phyloP scores from a whole-genome alignment of 2,329 filamentous ascomycete species.

The Fusarium sororula region DNA sequence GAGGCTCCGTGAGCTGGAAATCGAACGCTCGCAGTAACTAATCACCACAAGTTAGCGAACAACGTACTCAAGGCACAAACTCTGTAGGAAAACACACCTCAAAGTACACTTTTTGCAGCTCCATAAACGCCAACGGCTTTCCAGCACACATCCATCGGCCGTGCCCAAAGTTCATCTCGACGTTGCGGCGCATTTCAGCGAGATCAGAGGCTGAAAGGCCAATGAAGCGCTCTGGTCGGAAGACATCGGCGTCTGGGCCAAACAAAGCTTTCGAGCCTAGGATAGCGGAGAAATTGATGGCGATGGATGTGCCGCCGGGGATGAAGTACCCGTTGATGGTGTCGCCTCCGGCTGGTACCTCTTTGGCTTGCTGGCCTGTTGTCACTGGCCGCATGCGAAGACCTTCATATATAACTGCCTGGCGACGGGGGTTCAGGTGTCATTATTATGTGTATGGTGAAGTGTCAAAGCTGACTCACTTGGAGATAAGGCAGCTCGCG shows the following conservation, averaged over 20 bases:
- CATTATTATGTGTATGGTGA: rapidly evolving
- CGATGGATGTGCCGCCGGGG: not conserved
- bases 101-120: not conserved
- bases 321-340: not conserved
- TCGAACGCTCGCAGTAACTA: not conserved
- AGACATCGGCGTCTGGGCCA: not conserved
- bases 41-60: not conserved
- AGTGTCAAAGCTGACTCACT: not conserved
- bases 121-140: slow-evolving; percentile 1
- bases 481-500: not conserved
- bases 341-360: not conserved
- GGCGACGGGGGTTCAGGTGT: rapidly evolving
- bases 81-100: not conserved
- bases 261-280: not conserved
- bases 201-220: not conserved
- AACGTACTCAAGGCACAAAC: rapidly evolving
- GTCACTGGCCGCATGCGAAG: not conserved
- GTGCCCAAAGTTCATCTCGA: not conserved
- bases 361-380: not conserved
- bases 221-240: not conserved
- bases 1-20: not conserved
- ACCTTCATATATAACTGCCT: slow-evolving; percentile 8
- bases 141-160: slow-evolving; percentile 11
- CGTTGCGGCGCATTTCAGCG: slow-evolving; percentile 2
- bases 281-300: not conserved